Conservation (phyloP, 177 flowering plant species). For the Vitis hybrid region DNA sequence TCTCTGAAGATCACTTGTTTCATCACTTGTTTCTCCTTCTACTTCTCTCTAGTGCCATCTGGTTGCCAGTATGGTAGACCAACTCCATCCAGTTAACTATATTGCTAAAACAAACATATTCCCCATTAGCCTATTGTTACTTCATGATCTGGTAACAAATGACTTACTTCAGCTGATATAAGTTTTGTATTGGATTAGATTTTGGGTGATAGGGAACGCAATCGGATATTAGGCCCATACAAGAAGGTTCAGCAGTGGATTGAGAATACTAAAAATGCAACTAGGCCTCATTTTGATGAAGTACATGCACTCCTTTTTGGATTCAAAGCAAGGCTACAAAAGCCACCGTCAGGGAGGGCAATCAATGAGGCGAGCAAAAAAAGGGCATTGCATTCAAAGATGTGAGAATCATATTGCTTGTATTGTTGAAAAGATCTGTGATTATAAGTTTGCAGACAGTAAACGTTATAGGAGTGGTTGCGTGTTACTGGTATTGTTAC, state of each 20-base stretch:
- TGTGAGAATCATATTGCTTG: slow-evolving; percentile 16
- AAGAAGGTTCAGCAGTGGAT: slow-evolving; percentile 81
- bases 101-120: no score
- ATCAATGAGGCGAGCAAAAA: slow-evolving; percentile 15
- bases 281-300: slow-evolving; percentile 81
- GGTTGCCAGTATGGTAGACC: neutral
- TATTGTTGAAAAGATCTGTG: neutral
- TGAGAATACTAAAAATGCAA: slow-evolving; percentile 65
- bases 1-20: neutral
- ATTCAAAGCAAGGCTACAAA: slow-evolving; percentile 35
- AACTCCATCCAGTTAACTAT: no score
- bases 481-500: no score
- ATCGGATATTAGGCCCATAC: slow-evolving; percentile 60
- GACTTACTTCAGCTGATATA: no score
- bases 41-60: neutral
- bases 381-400: slow-evolving; percentile 25
- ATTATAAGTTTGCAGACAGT: no score
- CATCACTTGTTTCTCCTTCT: neutral
- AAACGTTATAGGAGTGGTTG: no score
- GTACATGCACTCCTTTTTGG: slow-evolving; percentile 53
- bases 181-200: slow-evolving; percentile 35
- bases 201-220: slow-evolving; percentile 56
- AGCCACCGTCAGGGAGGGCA: slow-evolving; percentile 20
- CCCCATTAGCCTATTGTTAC: no score
- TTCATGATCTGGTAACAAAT: no score